phyloP scores from a whole-genome alignment of 257 asterid species.

The Rhazya stricta region DNA sequence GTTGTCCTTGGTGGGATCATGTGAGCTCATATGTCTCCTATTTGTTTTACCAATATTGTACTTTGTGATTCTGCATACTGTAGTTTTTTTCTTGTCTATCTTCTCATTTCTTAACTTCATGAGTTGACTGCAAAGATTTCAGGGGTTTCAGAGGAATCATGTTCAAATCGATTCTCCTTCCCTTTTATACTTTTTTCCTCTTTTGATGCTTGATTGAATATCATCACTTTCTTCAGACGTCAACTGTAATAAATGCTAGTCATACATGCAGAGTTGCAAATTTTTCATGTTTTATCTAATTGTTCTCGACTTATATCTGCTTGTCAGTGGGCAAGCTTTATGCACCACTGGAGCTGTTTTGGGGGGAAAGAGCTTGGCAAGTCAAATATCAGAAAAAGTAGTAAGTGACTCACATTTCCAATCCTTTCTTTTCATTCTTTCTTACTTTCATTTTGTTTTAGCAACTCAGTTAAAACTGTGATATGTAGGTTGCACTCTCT shows the following conservation, averaged over 20 bases:
- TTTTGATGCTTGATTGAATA: not conserved
- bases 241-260: not conserved
- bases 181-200: not conserved
- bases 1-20: slow-evolving; percentile 98
- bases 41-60: not conserved
- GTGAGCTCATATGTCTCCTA: slow-evolving; percentile 41
- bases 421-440: not conserved
- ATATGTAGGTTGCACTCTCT: slow-evolving; percentile 68
- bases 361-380: slow-evolving; percentile 92
- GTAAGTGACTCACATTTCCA: slow-evolving; percentile 37
- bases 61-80: not conserved
- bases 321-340: slow-evolving; percentile 88
- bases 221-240: not conserved
- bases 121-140: not conserved
- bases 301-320: not conserved
- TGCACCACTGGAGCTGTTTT: slow-evolving; percentile 94
- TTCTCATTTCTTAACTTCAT: not conserved
- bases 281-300: not conserved
- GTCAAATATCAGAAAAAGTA: slow-evolving; percentile 78
- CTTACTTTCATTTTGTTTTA: not conserved
- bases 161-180: not conserved
- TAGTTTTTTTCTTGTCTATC: not conserved
- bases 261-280: not conserved
- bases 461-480: slow-evolving; percentile 14
- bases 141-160: not conserved